Base-by-base conservation (phyloP, 139 green algal species). In the Raphidocelis subcapitata region DNA sequence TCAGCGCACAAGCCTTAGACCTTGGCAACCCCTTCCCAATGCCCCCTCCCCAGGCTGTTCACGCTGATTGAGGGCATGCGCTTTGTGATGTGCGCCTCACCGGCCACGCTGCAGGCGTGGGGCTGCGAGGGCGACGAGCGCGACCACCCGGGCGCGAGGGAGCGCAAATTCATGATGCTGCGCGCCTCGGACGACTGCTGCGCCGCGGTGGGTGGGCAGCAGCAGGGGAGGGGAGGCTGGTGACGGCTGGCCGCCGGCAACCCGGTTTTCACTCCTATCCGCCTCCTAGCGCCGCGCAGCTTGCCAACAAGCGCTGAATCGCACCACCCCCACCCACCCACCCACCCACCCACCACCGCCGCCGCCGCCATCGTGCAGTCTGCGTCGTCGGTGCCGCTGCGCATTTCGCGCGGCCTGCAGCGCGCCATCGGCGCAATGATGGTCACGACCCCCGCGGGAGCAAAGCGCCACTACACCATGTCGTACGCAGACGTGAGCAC, bases 1-100 rank as follows among this genome's bases (percentile, higher is more conserved):
- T n/a, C n/a, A n/a, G n/a, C n/a, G n/a, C n/a, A n/a, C n/a, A n/a
- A n/a, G n/a, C n/a, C n/a, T n/a, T n/a, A n/a, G n/a, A n/a, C n/a
- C n/a, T n/a, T n/a, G n/a, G n/a, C 41, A 20, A 49, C 41, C 41
- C 41, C 12, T 49, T 20, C 41, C 8, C 41, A 49, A 49, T 49
- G 41, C n/a, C n/a, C n/a, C 28, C 65, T 72, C 0, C 75, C 84
- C 81, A 91, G 84, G 0, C 79, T 93, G 24, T 74, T 73, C 21
- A 91, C 80, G 21, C 69, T 93, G 70, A 37, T 92, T 31, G 88
- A 93, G 79, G 86, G 79, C 47, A 78, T 93, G 12, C 78, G 84
- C 37, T 92, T 88, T 65, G 82, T 87, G 44, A 51, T 92, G 67
- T 84, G 69, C 14, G 79, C 87, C 0, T 81, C 79, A 21, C 75